Evolutionary conservation across 306 rosid species (phyloP).

Genomic region (Elaeagnus macrophylla): DNA sequence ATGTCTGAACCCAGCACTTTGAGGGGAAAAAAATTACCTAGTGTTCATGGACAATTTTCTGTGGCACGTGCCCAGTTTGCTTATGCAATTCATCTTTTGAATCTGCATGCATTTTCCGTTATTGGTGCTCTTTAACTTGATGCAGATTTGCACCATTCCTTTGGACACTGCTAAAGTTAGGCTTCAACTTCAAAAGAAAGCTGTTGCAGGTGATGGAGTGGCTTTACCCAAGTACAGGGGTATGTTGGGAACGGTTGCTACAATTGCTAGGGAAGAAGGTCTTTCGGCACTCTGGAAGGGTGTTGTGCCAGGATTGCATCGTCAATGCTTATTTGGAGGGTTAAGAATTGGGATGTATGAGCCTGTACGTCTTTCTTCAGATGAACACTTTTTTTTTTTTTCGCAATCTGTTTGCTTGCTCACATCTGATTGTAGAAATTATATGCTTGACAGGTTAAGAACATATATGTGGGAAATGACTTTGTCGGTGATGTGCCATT

Average conservation of each 20-base stretch:
- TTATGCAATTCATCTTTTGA: slow-evolving; percentile 6
- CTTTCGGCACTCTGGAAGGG: slow-evolving; percentile 86
- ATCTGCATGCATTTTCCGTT: neutral
- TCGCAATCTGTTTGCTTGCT: slow-evolving; percentile 9
- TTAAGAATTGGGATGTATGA: slow-evolving; percentile 87
- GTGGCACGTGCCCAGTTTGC: slow-evolving; percentile 11
- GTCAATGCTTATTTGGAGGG: slow-evolving; percentile 86
- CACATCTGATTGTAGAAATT: slow-evolving; percentile 18
- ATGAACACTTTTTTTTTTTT: slow-evolving; percentile 13
- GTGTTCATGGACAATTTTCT: neutral
- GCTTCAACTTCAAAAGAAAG: slow-evolving; percentile 90
- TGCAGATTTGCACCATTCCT: slow-evolving; percentile 75
- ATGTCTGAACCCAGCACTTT: neutral
- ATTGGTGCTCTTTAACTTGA: slow-evolving; percentile 3
- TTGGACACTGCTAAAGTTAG: slow-evolving; percentile 98
- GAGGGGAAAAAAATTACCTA: neutral
- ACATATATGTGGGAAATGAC: slow-evolving; percentile 66
- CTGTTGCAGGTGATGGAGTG: slow-evolving; percentile 42
- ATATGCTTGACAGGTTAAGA: slow-evolving; percentile 56
- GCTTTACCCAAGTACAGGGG: slow-evolving; percentile 82
- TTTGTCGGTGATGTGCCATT: slow-evolving; percentile 89
- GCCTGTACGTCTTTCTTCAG: slow-evolving; percentile 48
- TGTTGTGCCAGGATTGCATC: slow-evolving; percentile 86
- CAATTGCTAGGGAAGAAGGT: slow-evolving; percentile 98
- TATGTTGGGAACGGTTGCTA: slow-evolving; percentile 79